These are phyloP conservation scores for Psilocybe cyanescens DNA, from an alignment of 768 basidiomycete species.

Conservation along the genomic window DNA sequence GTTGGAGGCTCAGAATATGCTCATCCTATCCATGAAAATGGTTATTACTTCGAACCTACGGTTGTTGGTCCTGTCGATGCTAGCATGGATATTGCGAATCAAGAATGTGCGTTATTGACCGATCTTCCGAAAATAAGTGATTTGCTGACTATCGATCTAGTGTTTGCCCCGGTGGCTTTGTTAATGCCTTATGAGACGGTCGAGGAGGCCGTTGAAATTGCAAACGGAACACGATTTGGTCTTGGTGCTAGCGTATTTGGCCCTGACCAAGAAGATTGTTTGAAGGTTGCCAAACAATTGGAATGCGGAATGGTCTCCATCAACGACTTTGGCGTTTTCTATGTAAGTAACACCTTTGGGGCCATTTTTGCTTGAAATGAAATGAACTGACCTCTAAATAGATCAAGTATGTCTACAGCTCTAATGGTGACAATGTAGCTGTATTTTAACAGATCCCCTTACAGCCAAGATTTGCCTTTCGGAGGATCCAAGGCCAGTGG, in stretches of 20 bases:
- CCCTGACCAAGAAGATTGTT: slow-evolving; percentile 75
- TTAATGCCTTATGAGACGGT: slow-evolving; percentile 84
- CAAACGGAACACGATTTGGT: slow-evolving; percentile 87
- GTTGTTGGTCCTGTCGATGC: slow-evolving; percentile 79
- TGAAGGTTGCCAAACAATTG: slow-evolving; percentile 78
- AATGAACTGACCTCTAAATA: slow-evolving; percentile 29
- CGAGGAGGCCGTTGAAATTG: slow-evolving; percentile 85
- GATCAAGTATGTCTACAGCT: slow-evolving; percentile 62
- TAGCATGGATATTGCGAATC: slow-evolving; percentile 75
- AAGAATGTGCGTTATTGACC: slow-evolving; percentile 65
- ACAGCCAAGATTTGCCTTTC: slow-evolving; percentile 90
- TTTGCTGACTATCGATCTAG: slow-evolving; percentile 38
- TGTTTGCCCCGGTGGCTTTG: slow-evolving; percentile 92
- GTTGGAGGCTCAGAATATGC: slow-evolving; percentile 68
- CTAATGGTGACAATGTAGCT: slow-evolving; percentile 15
- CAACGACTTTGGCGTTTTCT: slow-evolving; percentile 93
- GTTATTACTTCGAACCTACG: slow-evolving; percentile 86
- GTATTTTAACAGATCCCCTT: slow-evolving; percentile 17
- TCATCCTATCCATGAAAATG: slow-evolving; percentile 72
- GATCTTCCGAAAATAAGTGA: background rate
- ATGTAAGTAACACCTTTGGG: slow-evolving; percentile 48
- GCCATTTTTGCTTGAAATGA: background rate
- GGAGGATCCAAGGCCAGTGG: slow-evolving; percentile 92
- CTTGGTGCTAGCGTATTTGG: slow-evolving; percentile 97
- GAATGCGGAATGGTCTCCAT: slow-evolving; percentile 97